A percentile compares a stretch with the other conserved stretches of the same genome.
phyloP scores from a whole-genome alignment of 2,329 filamentous ascomycete genomes.

The Trichoderma polysporum region DNA sequence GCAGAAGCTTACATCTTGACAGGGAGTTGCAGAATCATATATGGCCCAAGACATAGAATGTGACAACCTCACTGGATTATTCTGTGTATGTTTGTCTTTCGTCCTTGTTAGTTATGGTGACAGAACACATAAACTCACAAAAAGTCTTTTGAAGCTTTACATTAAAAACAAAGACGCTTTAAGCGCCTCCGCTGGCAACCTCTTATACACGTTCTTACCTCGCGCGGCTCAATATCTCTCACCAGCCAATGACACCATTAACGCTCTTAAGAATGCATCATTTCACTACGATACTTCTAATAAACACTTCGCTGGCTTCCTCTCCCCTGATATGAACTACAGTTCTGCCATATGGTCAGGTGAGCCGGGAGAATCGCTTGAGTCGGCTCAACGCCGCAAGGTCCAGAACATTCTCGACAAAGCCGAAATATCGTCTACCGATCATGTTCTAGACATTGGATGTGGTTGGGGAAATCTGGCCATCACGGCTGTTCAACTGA shows the following conservation, averaged over 20 bases:
- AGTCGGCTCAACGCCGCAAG: conserved; percentile 68
- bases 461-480: conserved; percentile 74
- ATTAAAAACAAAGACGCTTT: conserved; percentile 5
- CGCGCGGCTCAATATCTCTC: background rate
- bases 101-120: no score
- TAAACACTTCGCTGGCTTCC: conserved; percentile 19
- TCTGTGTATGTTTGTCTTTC: conserved; percentile 5
- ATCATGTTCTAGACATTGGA: conserved; percentile 72
- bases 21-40: conserved; percentile 24
- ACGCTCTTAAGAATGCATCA: conserved; percentile 16
- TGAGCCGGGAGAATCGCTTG: conserved; percentile 51
- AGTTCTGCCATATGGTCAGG: conserved; percentile 22
- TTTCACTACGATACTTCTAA: conserved; percentile 24
- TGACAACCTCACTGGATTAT: conserved; percentile 18
- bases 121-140: background rate
- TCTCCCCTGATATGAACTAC: conserved; percentile 24
- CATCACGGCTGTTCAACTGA: conserved; percentile 63
- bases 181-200: conserved; percentile 3
- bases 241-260: background rate
- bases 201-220: conserved; percentile 8
- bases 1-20: background rate
- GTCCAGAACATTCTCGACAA: conserved; percentile 63
- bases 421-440: conserved; percentile 58
- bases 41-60: conserved; percentile 22
- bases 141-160: conserved; percentile 2